Evolutionary conservation across 805 yeast species (phyloP).

Genomic region (Saccharomyces paradoxus): DNA sequence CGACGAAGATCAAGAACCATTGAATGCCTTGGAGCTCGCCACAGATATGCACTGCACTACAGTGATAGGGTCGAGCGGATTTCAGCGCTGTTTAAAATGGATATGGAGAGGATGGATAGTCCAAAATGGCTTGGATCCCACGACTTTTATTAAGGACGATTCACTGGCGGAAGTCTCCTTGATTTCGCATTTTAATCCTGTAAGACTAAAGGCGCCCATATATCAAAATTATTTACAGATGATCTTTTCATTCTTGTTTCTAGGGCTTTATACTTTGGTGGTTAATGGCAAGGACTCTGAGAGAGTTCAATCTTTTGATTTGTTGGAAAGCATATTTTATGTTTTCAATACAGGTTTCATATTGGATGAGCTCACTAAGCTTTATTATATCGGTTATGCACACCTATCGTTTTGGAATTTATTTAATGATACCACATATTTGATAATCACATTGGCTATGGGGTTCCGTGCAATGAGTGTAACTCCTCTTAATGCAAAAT

Average conservation of each 20-base stretch:
- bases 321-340: slow-evolving; percentile 50
- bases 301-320: slow-evolving; percentile 32
- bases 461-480: slow-evolving; percentile 41
- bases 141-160: slow-evolving; percentile 56
- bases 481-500: slow-evolving; percentile 18
- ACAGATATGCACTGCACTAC: slow-evolving; percentile 75
- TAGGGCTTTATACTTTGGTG: slow-evolving; percentile 52
- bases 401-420: slow-evolving; percentile 74
- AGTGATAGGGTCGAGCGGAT: slow-evolving; percentile 73
- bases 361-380: slow-evolving; percentile 58
- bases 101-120: slow-evolving; percentile 90
- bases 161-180: slow-evolving; percentile 49
- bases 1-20: slow-evolving; percentile 53
- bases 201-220: slow-evolving; percentile 73
- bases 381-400: slow-evolving; percentile 66
- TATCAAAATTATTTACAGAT: slow-evolving; percentile 75
- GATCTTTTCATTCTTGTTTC: slow-evolving; percentile 52
- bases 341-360: slow-evolving; percentile 59
- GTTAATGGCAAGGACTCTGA: slow-evolving; percentile 46
- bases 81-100: slow-evolving; percentile 82
- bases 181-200: slow-evolving; percentile 66
- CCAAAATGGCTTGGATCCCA: slow-evolving; percentile 63
- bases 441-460: slow-evolving; percentile 45
- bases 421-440: slow-evolving; percentile 65
- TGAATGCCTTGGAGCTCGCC: slow-evolving; percentile 76